Evolutionary conservation across 1,284 basidiomycete genomes (phyloP), one percentile per base, ranked within the genome.

Genomic region (Laetiporus sulphureus): DNA sequence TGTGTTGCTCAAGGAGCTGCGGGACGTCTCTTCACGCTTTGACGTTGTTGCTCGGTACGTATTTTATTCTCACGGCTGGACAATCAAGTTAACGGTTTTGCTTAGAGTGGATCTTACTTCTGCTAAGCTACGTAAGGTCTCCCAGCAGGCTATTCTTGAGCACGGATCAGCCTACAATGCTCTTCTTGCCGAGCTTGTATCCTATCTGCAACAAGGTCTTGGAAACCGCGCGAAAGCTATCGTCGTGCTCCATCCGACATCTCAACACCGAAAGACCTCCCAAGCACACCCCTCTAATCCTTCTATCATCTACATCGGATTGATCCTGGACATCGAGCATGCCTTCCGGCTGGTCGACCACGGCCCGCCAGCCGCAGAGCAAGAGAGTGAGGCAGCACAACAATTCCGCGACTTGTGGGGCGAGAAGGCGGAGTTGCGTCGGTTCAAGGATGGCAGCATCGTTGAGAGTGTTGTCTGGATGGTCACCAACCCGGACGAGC

Each of bases 361-460:
- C 50, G 93, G 93, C 1, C 92, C 96, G 0, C 61, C 85, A 0
- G 84, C 78, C 0, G 79, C 82, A 10, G 77, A 85, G 34, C 59
- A 71, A 31, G 69, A 79, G 38, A 60, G 69, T n/a, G 54, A 63
- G 11, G 68, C 68, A 15, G 68, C 77, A 0, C 67, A 74, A 32
- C 68, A 66, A 1, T 99, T 97, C 72, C 78, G 84, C 27, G 73
- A 79, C 3, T 73, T 99, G 48, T 99, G 96, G 96, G 95, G 94
- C 1, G 71, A 80, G 37, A 90, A 91, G 58, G 83, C 94, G 0
- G 95, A 99, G 60, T 69, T 98, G 16, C 78, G 96, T n/a, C 79
- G 95, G 15, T 99, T 99, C 73, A 94, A 97, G 61, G 94, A 99
- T 56, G 95, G 95, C 0, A 76, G 85, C 4, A 98, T 99, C 48